These are phyloP conservation scores for Xanthoconium stramineum DNA, from an alignment of 768 basidiomycete genomes.

Conservation along the genomic window DNA sequence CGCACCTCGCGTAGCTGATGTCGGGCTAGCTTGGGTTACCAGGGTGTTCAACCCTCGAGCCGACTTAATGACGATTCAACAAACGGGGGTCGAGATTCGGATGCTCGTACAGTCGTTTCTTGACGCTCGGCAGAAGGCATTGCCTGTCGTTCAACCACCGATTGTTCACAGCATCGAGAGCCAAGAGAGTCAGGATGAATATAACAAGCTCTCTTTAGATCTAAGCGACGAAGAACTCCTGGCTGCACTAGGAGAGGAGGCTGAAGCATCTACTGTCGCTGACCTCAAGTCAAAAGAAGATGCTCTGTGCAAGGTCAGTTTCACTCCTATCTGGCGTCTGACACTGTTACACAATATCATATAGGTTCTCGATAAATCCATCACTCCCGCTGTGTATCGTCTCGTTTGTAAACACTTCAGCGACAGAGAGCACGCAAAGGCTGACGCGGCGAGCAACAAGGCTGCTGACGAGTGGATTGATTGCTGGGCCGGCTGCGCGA, in stretches of 20 bases:
- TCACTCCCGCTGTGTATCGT: conserved; percentile 54
- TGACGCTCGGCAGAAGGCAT: conserved; percentile 45
- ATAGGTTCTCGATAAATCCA: conserved; percentile 47
- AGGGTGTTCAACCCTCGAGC: conserved; percentile 45
- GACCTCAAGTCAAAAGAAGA: conserved; percentile 44
- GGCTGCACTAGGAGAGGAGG: conserved; percentile 47
- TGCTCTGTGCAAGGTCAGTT: conserved; percentile 47
- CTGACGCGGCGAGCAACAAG: conserved; percentile 18
- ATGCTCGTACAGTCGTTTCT: conserved; percentile 60
- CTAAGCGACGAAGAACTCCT: conserved; percentile 58
- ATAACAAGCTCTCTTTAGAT: conserved; percentile 55
- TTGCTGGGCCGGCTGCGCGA: conserved; percentile 72
- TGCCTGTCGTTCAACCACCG: conserved; percentile 40
- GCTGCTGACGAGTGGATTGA: conserved; percentile 59
- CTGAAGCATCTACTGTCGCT: conserved; percentile 17
- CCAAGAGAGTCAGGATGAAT: conserved; percentile 80
- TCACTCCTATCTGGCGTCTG: neutral
- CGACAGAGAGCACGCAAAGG: conserved; percentile 25
- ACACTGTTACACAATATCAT: neutral
- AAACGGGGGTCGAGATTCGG: conserved; percentile 54
- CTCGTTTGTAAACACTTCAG: conserved; percentile 50
- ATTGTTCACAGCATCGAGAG: conserved; percentile 34
- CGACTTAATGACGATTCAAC: conserved; percentile 38
- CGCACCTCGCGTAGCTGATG: conserved; percentile 5
- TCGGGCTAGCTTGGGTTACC: conserved; percentile 52